Base-by-base conservation (phyloP, 1,284 basidiomycete genomes). In the Sutorius eximius region DNA sequence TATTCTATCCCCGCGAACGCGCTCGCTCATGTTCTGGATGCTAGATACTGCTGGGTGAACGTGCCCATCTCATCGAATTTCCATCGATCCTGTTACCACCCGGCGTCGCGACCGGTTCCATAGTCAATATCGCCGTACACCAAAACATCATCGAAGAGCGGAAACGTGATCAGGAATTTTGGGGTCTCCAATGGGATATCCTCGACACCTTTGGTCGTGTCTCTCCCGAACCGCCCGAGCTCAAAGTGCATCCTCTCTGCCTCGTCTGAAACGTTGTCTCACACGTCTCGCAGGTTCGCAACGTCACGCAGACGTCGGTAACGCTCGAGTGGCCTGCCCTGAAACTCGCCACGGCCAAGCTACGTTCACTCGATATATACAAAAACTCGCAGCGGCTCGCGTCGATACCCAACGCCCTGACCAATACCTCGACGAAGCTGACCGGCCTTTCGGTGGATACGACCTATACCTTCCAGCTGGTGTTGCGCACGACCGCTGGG, bases 61-160 rank as follows among this genome's bases (percentile, higher is more conserved):
- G 93, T 43, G 93, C 93, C 6, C 94, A 97, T 68, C 80, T 96
- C 34, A 95, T 98, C 66, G 95, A 98, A 73, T 98, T 98, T 70
- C 95, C 95, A 1, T 97, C 95, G 0, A 79, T 98, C 27, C 81
- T 98, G 2, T 77, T 98, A 12, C 95, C 94, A 3, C 90, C 93
- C 0, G 94, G 93, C 16, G 87, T 92, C 2, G 86, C 89, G 4
- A 85, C 94, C 0, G 95, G 95, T 10, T 96, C 93, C n/a, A 97
- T 98, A 62, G 91, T 98, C 62, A 96, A 94, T 67, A 98, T 98
- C 69, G 87, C 93, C 0, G 70, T 97, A 15, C 82, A 91, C 60
- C 85, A 93, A 59, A 96, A 98, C 70, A 71, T 84, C 30, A 69
- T 78, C 0, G 93, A 95, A 59, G 95, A 98, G 72, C 83, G 87